Evolutionary conservation across 345 rosid genomes (phyloP), one percentile per base, ranked within the genome.

Genomic region (Lepidium africanum): DNA sequence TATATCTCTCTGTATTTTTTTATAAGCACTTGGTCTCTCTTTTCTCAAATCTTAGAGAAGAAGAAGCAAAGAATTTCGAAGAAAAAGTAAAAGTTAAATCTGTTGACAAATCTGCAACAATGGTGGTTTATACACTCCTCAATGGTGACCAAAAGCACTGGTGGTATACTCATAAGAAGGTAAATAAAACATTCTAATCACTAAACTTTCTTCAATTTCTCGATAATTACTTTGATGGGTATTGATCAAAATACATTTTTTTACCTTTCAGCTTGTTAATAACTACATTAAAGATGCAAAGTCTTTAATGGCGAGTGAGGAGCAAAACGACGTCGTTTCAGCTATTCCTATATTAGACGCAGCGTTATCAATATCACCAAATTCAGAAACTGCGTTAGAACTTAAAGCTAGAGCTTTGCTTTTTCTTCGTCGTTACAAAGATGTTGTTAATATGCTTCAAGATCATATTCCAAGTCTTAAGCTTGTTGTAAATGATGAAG

Each of bases 161-260:
- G 96, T 93, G 98, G 98, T 89, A 88, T 67, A 88, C 79, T 75
- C 87, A 86, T 76, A 72, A 90, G 61, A 93, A 84, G 96, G 98
- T 87, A 71, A 42, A 17, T 2, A 41, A 13, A 48, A 25, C 10
- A 14, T 5, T 25, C 45, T 42, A 69, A 69, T 40, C 59, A 48
- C 43, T 45, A 14, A 53, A 14, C 40, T 63, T 30, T 37, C 9
- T 70, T 53, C 38, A 47, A 0, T 56, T 17, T 49, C 17, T 62
- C 23, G 7, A 47, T 39, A 6, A 40, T 42, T 14, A 23, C 14
- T 36, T 0, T 36, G 35, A 42, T 59, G 62, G 25, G 15, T 4
- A 19, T 56, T 1, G 17, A 3, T 21, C n/a, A 15, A 27, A 9
- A 42, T 15, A 17, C 13, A 10, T 40, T 19, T 0, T n/a, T 9